Evolutionary conservation across 257 asterid species (phyloP).

Genomic region (Verbascum thapsus): DNA sequence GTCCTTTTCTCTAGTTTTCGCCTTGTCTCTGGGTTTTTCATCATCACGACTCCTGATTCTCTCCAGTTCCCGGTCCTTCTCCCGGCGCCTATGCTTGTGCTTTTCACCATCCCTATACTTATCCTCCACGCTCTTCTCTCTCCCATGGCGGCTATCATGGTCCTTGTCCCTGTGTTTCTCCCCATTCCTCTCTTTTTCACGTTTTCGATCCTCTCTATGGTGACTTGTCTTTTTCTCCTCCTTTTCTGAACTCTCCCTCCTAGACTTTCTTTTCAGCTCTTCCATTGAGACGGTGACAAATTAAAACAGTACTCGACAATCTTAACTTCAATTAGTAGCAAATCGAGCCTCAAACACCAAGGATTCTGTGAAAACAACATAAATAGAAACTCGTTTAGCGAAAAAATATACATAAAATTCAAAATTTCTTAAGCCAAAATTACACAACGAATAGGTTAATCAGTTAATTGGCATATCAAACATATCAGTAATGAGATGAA

Average conservation of each 20-base stretch:
- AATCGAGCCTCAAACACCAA: slow-evolving; percentile 6
- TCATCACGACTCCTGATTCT: slow-evolving; percentile 39
- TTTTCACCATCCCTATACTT: slow-evolving; percentile 45
- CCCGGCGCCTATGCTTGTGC: slow-evolving; percentile 55
- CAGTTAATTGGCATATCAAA: neutral
- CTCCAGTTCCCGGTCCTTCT: slow-evolving; percentile 44
- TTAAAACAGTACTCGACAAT: slow-evolving; percentile 1
- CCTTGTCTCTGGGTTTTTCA: slow-evolving; percentile 37
- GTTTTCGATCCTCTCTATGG: slow-evolving; percentile 43
- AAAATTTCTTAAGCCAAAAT: neutral
- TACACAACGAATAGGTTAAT: neutral
- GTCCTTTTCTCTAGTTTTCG: slow-evolving; percentile 39
- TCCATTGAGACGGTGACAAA: slow-evolving; percentile 39
- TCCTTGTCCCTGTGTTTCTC: slow-evolving; percentile 41
- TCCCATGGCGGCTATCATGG: slow-evolving; percentile 39
- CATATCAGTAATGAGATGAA: neutral
- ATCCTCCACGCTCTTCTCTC: slow-evolving; percentile 46
- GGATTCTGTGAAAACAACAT: slow-evolving; percentile 1
- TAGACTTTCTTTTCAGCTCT: slow-evolving; percentile 47
- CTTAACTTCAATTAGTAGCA: slow-evolving; percentile 4
- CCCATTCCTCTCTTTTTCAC: slow-evolving; percentile 43
- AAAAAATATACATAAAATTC: too few relatives aligned
- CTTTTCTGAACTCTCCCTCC: slow-evolving; percentile 45
- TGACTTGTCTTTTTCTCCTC: slow-evolving; percentile 37
- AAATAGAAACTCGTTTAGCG: neutral